Conservation (phyloP, 805 yeast genomes). For the Hanseniaspora clermontiae region DNA sequence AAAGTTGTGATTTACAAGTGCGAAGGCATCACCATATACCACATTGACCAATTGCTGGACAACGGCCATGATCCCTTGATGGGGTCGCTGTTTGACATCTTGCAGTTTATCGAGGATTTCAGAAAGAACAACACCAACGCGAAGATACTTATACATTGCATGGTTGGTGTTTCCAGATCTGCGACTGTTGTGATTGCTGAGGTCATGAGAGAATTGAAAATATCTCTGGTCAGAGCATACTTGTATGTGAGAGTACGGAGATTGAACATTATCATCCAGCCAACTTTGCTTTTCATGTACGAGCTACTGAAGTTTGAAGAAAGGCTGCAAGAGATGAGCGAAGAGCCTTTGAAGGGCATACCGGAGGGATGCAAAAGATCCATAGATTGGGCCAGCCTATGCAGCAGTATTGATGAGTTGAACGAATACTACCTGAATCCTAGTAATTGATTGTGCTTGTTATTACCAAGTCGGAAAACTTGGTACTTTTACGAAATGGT, state of each 20-base stretch:
- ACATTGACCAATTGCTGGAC: constrained; percentile 67
- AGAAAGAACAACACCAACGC: constrained; percentile 32
- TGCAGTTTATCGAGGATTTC: constrained; percentile 48
- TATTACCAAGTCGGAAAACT: not conserved
- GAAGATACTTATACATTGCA: constrained; percentile 72
- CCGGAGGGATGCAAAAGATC: constrained; percentile 34
- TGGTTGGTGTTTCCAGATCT: constrained; percentile 89
- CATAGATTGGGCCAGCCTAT: constrained; percentile 78
- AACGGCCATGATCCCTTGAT: constrained; percentile 79
- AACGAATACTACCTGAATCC: constrained; percentile 44
- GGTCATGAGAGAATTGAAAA: constrained; percentile 62
- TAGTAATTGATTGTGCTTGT: not conserved
- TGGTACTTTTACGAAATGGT: not conserved
- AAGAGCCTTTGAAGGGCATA: constrained; percentile 17
- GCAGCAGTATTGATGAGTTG: constrained; percentile 68
- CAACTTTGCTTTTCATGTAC: constrained; percentile 81
- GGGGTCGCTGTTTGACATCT: constrained; percentile 46
- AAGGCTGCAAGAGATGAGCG: constrained; percentile 15
- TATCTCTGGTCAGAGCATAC: constrained; percentile 67
- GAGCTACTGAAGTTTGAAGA: constrained; percentile 55
- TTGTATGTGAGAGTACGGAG: constrained; percentile 80
- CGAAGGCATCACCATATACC: constrained; percentile 30
- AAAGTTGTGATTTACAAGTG: constrained; percentile 17
- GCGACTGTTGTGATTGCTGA: constrained; percentile 95
- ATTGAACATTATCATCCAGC: constrained; percentile 85